Percentiles rank a stretch among this genome's conserved stretches.
These are phyloP conservation scores for Nicotiana sylvestris DNA, from an alignment of 257 asterid genomes.

Conservation along the genomic window DNA sequence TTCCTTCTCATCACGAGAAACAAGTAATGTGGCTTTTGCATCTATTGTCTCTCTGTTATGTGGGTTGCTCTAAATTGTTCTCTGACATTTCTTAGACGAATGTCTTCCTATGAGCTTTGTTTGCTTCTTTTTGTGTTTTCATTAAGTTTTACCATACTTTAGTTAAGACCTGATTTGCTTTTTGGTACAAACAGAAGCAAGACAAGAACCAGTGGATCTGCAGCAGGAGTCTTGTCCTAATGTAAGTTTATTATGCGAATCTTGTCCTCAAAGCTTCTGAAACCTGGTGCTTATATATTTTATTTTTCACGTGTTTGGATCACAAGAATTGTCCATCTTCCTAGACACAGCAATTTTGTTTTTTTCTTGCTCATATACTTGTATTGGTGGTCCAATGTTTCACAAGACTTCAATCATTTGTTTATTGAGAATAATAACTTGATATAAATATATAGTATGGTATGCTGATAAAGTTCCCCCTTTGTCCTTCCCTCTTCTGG, in stretches of 20 bases:
- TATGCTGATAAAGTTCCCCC: neutral
- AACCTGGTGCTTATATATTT: neutral
- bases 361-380: neutral
- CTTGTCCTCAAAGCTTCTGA: neutral
- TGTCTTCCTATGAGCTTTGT: neutral
- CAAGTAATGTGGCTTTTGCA: neutral
- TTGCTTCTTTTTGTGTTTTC: neutral
- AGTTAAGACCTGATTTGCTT: neutral
- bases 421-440: neutral
- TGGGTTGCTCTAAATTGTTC: neutral
- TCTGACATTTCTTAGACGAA: neutral
- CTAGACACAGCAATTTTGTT: neutral
- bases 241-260: neutral
- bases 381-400: neutral
- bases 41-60: neutral
- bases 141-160: neutral
- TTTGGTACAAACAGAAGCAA: neutral
- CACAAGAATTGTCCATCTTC: slow-evolving; percentile 2
- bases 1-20: neutral
- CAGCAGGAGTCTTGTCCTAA: slow-evolving; percentile 1
- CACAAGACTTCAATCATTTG: neutral
- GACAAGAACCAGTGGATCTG: neutral
- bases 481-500: neutral
- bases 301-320: neutral
- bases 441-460: neutral